Evolutionary conservation across 306 rosid genomes (phyloP).

Genomic region (Prunus mongolica): DNA sequence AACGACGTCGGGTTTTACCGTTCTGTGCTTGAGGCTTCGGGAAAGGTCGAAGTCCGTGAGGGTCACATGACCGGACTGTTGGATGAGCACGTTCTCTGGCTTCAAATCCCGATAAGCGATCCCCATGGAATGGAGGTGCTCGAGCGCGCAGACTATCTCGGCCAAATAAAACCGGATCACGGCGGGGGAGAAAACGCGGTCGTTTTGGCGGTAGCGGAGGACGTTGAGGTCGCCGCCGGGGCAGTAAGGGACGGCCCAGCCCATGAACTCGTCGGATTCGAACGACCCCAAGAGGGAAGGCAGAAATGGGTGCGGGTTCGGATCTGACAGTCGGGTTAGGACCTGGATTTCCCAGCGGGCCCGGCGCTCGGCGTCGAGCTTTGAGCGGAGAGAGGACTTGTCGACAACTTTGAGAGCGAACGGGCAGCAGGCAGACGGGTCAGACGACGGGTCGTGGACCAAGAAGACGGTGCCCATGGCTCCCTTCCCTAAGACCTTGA

Average conservation of each 20-base stretch:
- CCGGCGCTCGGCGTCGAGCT: conserved; percentile 67
- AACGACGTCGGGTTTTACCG: conserved; percentile 17
- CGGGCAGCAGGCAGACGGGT: conserved; percentile 24
- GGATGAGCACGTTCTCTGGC: conserved; percentile 88
- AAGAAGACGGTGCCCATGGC: conserved; percentile 97
- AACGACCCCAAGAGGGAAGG: conserved; percentile 56
- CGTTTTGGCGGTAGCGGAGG: conserved; percentile 78
- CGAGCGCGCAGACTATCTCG: conserved; percentile 80
- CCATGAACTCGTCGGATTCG: conserved; percentile 47
- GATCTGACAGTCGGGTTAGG: conserved; percentile 50
- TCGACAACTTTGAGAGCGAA: conserved; percentile 83
- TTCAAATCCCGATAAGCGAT: conserved; percentile 90
- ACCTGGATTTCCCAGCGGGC: conserved; percentile 83
- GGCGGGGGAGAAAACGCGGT: conserved; percentile 67
- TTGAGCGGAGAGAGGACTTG: conserved; percentile 48
- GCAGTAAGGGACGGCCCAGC: conserved; percentile 86
- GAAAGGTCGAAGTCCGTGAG: conserved; percentile 97
- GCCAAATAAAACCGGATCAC: conserved; percentile 81
- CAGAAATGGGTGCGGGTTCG: conserved; percentile 52
- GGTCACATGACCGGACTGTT: conserved; percentile 86
- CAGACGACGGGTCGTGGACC: conserved; percentile 38
- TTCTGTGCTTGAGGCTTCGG: conserved; percentile 43
- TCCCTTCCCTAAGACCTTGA: conserved; percentile 78
- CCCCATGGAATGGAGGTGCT: conserved; percentile 63
- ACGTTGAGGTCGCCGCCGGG: conserved; percentile 90